phyloP scores from a whole-genome alignment of 768 basidiomycete genomes.

The Podaxis sp. region DNA sequence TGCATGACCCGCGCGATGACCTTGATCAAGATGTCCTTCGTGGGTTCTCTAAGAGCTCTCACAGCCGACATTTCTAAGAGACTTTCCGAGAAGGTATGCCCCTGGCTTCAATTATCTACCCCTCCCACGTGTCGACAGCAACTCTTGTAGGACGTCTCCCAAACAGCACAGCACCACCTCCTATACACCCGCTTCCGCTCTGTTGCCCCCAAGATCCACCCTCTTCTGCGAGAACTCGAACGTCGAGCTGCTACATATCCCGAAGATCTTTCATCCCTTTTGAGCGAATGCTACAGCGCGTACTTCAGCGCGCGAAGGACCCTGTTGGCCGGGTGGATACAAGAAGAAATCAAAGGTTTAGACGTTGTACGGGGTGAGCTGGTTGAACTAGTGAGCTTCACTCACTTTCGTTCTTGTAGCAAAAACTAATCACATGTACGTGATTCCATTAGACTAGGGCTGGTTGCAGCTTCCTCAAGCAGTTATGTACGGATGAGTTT shows the following conservation, averaged over 20 bases:
- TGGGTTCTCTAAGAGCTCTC: conserved; percentile 76
- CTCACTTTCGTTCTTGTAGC: background rate
- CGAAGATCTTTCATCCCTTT: conserved; percentile 75
- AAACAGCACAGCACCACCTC: conserved; percentile 77
- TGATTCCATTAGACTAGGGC: conserved; percentile 62
- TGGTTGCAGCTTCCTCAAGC: conserved; percentile 91
- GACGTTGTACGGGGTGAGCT: conserved; percentile 79
- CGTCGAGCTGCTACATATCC: conserved; percentile 70
- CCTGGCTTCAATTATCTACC: background rate
- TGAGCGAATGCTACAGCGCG: conserved; percentile 83
- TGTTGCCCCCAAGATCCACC: conserved; percentile 65
- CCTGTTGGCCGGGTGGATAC: conserved; percentile 68
- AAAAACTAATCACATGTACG: background rate
- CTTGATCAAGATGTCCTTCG: conserved; percentile 95
- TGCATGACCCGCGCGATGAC: conserved; percentile 99
- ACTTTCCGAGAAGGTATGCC: conserved; percentile 64
- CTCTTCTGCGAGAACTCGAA: conserved; percentile 84
- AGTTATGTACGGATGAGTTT: conserved; percentile 89
- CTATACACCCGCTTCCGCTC: conserved; percentile 86
- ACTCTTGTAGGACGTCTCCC: conserved; percentile 59
- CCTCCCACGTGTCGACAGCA: background rate
- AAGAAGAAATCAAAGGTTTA: conserved; percentile 78
- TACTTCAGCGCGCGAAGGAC: conserved; percentile 74
- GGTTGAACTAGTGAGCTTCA: conserved; percentile 68
- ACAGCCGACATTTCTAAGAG: conserved; percentile 74